Percentiles rank a stretch among this genome's conserved stretches.
Evolutionary conservation across 2,329 filamentous ascomycete genomes (phyloP).

Genomic region (Curvularia sp.): DNA sequence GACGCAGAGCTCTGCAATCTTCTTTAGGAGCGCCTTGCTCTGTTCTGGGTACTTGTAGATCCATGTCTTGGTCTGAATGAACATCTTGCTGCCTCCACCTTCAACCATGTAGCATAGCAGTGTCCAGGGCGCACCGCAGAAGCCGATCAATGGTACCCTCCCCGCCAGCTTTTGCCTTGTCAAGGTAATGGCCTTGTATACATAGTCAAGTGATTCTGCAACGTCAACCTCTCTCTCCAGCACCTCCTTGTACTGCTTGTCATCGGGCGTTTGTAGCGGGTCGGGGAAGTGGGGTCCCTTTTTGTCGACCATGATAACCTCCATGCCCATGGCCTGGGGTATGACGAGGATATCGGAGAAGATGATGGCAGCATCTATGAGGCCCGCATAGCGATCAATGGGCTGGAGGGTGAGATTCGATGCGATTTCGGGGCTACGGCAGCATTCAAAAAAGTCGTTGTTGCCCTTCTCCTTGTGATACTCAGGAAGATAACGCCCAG

Average conservation of each 20-base stretch:
- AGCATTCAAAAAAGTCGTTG: constrained; percentile 97
- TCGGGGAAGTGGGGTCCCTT: constrained; percentile 94
- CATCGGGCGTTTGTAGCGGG: constrained; percentile 78
- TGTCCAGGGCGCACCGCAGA: constrained; percentile 97
- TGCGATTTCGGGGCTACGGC: constrained; percentile 88
- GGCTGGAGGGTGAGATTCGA: constrained; percentile 94
- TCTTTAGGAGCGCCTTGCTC: constrained; percentile 81
- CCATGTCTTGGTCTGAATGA: constrained; percentile 95
- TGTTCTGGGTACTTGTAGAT: constrained; percentile 86
- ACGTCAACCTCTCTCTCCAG: constrained; percentile 83
- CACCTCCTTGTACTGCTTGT: constrained; percentile 81
- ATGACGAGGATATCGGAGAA: constrained; percentile 99
- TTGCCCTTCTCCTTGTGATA: constrained; percentile 94
- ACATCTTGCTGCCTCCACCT: constrained; percentile 93
- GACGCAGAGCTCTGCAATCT: constrained; percentile 93
- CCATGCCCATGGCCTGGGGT: constrained; percentile 97
- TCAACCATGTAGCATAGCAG: constrained; percentile 99
- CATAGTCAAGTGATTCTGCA: constrained; percentile 83
- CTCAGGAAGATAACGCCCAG: constrained; percentile 95
- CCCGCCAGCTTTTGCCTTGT: constrained; percentile 88
- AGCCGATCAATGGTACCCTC: constrained; percentile 90
- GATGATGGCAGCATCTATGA: constrained; percentile 96
- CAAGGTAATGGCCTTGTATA: constrained; percentile 92
- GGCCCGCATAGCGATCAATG: constrained; percentile 85
- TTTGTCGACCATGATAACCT: constrained; percentile 97